These are phyloP conservation scores for Kodamaea kaohsiungensis DNA, from an alignment of 805 yeast species.

Conservation along the genomic window DNA sequence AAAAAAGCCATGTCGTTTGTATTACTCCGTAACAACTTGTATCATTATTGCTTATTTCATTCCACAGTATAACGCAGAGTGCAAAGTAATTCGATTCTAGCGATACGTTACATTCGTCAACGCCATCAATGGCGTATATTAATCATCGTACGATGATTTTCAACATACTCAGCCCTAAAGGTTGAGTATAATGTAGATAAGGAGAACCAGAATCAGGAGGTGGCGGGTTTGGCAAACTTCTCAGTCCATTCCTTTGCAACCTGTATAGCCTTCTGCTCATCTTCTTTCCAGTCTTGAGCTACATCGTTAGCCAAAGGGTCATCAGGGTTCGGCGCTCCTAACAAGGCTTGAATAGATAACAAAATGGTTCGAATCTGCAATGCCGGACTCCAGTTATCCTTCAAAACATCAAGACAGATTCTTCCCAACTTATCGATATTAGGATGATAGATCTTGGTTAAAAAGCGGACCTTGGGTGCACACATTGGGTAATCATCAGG, in stretches of 20 bases:
- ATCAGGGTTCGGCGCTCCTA: slow-evolving; percentile 97
- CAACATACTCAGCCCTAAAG: too few species aligned
- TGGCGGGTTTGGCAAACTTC: slow-evolving; percentile 46
- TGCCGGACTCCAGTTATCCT: slow-evolving; percentile 98
- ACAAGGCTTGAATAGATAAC: slow-evolving; percentile 86
- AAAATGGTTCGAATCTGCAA: slow-evolving; percentile 91
- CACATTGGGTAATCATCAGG: slow-evolving; percentile 99
- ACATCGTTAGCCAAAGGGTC: slow-evolving; percentile 98
- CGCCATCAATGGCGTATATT: background rate
- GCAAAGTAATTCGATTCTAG: background rate
- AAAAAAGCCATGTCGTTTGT: background rate
- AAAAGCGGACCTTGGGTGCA: slow-evolving; percentile 92
- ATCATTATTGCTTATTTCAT: background rate
- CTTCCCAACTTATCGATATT: slow-evolving; percentile 94
- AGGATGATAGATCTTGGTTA: slow-evolving; percentile 94
- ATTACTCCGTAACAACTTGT: background rate
- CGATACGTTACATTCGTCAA: background rate
- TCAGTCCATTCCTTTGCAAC: slow-evolving; percentile 80
- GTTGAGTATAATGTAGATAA: too few species aligned
- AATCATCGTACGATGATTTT: too few species aligned
- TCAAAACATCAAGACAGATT: slow-evolving; percentile 92
- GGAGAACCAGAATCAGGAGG: background rate
- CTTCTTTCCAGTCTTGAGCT: slow-evolving; percentile 92
- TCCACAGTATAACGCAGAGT: background rate
- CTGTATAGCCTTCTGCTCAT: slow-evolving; percentile 75